These are phyloP conservation scores for Alternaria sp. DNA, from an alignment of 2,329 filamentous ascomycete genomes.

Conservation along the genomic window DNA sequence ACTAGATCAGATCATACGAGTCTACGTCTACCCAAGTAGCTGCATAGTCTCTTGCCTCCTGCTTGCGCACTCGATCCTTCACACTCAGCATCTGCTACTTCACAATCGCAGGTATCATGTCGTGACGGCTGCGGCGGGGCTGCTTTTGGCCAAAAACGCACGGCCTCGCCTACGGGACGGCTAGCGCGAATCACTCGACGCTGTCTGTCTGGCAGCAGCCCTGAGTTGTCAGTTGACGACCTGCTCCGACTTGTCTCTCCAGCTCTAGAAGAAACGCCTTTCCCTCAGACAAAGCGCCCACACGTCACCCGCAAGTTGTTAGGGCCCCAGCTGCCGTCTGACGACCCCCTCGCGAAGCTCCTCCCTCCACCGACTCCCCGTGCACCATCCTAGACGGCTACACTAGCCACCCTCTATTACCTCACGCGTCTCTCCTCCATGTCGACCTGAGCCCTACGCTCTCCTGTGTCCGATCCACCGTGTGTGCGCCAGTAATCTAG, in stretches of 20 bases:
- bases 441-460: constrained; percentile 38
- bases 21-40: not conserved
- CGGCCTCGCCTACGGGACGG: constrained; percentile 27
- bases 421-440: constrained; percentile 40
- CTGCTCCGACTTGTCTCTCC: constrained; percentile 29
- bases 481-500: constrained; percentile 29
- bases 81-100: not conserved
- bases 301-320: constrained; percentile 29
- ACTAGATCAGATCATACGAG: constrained; percentile 6
- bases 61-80: not conserved
- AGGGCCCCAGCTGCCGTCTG: constrained; percentile 32
- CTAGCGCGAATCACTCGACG: constrained; percentile 31
- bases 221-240: constrained; percentile 34
- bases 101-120: constrained; percentile 7
- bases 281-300: constrained; percentile 20
- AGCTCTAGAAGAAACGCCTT: constrained; percentile 15
- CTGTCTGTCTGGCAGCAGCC: constrained; percentile 29
- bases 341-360: constrained; percentile 31
- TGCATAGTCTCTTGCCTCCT: not conserved
- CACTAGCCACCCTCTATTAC: constrained; percentile 38
- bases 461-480: constrained; percentile 20
- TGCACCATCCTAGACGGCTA: constrained; percentile 34
- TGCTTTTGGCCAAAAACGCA: constrained; percentile 17
- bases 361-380: constrained; percentile 34
- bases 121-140: constrained; percentile 17